Conservation (phyloP, 768 basidiomycete species). For the Phlebiopsis gigantea region DNA sequence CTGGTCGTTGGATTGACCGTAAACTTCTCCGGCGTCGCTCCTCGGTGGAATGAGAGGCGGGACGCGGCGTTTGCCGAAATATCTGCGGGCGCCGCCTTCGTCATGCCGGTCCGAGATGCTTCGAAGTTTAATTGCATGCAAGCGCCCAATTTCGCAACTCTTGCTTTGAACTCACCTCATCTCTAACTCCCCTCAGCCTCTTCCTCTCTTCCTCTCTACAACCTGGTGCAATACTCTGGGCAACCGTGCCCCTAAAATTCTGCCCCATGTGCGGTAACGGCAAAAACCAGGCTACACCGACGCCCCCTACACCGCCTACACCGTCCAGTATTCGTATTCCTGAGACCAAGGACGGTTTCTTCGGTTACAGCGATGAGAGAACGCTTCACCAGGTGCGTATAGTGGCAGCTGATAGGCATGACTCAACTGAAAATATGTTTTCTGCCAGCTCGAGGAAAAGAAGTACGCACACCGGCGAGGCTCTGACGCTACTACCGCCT, state of each 20-base stretch:
- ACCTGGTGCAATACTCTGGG: not conserved
- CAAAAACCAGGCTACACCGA: not conserved
- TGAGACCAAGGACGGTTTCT: conserved; percentile 67
- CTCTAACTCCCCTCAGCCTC: not conserved
- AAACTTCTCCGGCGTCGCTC: no score
- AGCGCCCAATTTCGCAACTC: not conserved
- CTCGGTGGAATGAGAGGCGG: no score
- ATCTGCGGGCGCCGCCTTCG: not conserved
- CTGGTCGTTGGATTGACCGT: no score
- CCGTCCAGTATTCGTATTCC: conserved; percentile 32
- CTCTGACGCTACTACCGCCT: conserved; percentile 49
- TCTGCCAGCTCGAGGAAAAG: conserved; percentile 66
- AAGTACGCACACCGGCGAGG: conserved; percentile 58
- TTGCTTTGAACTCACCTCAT: not conserved
- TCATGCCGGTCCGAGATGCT: not conserved
- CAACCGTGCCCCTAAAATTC: not conserved
- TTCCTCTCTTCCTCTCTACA: not conserved
- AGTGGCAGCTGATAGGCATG: not conserved
- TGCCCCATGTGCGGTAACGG: not conserved
- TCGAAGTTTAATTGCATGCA: not conserved
- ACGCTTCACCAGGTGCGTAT: conserved; percentile 62
- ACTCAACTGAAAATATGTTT: not conserved
- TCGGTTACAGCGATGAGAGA: conserved; percentile 77
- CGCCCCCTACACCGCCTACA: conserved; percentile 7
- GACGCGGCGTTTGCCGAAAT: not conserved